Percentiles rank a stretch among this genome's conserved stretches.
Evolutionary conservation across 495 filamentous ascomycete genomes (phyloP).

Genomic region (Penicillium goetzii): DNA sequence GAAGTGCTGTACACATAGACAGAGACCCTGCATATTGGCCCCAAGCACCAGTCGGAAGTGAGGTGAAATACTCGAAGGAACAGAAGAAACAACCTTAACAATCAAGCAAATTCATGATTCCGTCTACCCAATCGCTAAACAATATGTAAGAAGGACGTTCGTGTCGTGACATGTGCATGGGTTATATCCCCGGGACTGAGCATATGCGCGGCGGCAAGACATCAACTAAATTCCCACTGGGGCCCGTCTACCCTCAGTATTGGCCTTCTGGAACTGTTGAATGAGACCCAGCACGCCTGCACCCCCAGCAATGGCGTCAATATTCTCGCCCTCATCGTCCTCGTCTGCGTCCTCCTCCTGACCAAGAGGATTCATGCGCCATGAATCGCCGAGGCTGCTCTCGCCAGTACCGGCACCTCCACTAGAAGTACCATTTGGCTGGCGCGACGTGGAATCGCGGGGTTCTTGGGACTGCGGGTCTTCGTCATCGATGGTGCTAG

Average conservation of each 20-base stretch:
- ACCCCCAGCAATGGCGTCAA: constrained; percentile 51
- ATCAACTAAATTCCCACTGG: constrained; percentile 41
- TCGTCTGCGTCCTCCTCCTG: constrained; percentile 50
- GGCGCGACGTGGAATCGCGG: constrained; percentile 28
- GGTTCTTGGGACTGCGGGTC: constrained; percentile 35
- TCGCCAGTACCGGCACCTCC: constrained; percentile 52
- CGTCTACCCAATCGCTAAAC: neutral
- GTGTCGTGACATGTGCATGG: constrained; percentile 6
- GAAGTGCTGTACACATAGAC: neutral
- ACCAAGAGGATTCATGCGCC: constrained; percentile 60
- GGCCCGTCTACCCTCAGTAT: constrained; percentile 62
- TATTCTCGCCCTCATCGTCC: constrained; percentile 53
- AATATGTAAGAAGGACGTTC: neutral
- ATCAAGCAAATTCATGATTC: neutral
- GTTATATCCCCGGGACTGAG: neutral
- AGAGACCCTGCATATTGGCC: neutral
- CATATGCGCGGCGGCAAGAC: neutral
- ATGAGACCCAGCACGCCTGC: constrained; percentile 79
- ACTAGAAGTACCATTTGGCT: constrained; percentile 40
- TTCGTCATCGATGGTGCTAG: constrained; percentile 50
- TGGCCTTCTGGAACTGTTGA: constrained; percentile 87
- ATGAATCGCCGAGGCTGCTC: constrained; percentile 66
- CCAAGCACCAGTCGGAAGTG: neutral
- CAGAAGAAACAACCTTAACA: neutral
- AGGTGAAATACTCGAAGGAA: neutral